Base-by-base conservation (phyloP, 441 rosid species). In the Euphorbia schlechtendalii region DNA sequence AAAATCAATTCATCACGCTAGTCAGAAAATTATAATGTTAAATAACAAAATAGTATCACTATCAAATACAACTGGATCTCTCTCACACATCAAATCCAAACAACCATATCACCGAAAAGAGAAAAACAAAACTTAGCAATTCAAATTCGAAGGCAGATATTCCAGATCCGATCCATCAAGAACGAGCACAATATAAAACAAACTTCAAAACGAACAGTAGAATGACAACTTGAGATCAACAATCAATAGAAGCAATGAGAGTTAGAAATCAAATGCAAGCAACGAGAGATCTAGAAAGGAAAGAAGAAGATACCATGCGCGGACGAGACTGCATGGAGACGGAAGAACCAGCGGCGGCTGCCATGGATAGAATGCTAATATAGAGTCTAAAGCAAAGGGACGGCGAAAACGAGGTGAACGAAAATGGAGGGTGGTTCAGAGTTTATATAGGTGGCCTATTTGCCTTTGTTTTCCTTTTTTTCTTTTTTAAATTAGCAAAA, bases 321-420 rank as follows among this genome's bases (percentile, higher is more conserved):
- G 78, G 64, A 45, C 68, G 69, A 41, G 79, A 58, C 52, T 68
- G 80, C 80, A 74, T 62, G 74, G 84, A 76, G 72, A 80, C 21
- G 0, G 77, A 80, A 3, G 84, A 63, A 64, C 67, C 72, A 5
- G 80, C 59, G 15, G 76, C 46, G 59, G 85, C 73, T 22, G 86
- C 79, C 88, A 82, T 85, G 73, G 51, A 70, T 20, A 7, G 54
- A 34, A 8, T 65, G 60, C 22, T n/a, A 38, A 17, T 1, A 6
- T 34, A 8, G 8, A 22, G 45, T 32, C 80, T 1, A 5, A 49
- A 20, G 49, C 17, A 14, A 43, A 61, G 54, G 27, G 65, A 18
- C 56, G 65, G 65, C 55, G 14, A 62, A 62, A 62, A 62, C 65
- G 55, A 46, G 65, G 65, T 62, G 56, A 62, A 34, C 21, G 56